Conservation (phyloP, 495 filamentous ascomycete genomes). For the Antarctomyces pellizariae region DNA sequence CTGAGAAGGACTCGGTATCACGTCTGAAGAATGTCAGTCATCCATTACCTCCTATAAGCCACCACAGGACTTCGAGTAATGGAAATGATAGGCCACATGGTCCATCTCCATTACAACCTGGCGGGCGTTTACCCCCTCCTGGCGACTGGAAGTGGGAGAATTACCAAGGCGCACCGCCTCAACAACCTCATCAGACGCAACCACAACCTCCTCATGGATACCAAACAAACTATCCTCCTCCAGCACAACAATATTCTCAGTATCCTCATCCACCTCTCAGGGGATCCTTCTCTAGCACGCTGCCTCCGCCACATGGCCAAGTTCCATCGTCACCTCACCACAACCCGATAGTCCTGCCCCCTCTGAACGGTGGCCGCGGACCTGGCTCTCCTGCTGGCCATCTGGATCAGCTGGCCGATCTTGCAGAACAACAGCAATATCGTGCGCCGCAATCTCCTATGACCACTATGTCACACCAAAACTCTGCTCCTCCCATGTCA, state of each 20-base stretch:
- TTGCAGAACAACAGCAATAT: constrained; percentile 8
- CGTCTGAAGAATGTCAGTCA: too few relatives aligned
- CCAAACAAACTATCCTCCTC: constrained; percentile 1
- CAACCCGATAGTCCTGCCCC: constrained; percentile 5
- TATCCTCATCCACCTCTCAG: constrained; percentile 2
- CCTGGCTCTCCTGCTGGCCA: constrained; percentile 7
- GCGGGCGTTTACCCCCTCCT: constrained; percentile 1
- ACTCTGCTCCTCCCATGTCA: too few relatives aligned
- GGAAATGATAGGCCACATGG: constrained; percentile 6
- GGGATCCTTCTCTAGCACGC: constrained; percentile 9
- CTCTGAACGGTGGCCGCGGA: constrained; percentile 4
- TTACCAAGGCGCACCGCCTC: constrained; percentile 6
- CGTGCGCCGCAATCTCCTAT: constrained; percentile 1
- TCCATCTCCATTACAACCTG: constrained; percentile 6
- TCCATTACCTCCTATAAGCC: too few relatives aligned
- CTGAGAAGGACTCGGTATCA: too few relatives aligned
- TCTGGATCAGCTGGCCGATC: constrained; percentile 10
- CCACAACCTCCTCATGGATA: constrained; percentile 9
- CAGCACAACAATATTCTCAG: constrained; percentile 5
- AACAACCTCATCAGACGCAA: constrained; percentile 12
- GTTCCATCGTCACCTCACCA: constrained; percentile 10
- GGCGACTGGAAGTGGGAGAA: background rate
- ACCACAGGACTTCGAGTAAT: too few relatives aligned
- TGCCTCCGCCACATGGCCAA: constrained; percentile 10
- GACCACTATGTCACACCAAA: too few relatives aligned